Base-by-base conservation (phyloP, 805 yeast genomes). In the Kregervanrija pseudodelftensis region DNA sequence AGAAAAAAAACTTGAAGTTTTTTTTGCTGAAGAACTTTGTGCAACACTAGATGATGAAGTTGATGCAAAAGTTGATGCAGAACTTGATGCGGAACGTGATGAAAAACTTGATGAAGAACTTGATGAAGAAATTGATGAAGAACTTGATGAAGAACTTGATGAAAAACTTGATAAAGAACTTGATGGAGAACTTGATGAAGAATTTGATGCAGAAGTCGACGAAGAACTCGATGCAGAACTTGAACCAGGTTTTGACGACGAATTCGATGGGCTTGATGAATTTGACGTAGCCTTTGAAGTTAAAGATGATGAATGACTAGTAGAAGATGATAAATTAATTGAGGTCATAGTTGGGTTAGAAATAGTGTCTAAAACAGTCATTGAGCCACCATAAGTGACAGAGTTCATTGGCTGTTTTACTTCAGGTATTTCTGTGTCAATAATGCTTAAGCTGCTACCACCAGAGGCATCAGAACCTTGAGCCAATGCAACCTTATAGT, bases 401-500 rank as follows among this genome's bases (percentile, higher is more conserved):
- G 42, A 15, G 7, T 13, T 10, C 11, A 22, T 16, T 7, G 53
- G 46, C 30, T 42, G 37, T 30, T 45, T 48, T 3, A 49, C 53
- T 22, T 47, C 43, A 11, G 59, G 50, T 34, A 81, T 72, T 10
- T 60, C 67, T 17, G 30, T 22, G n/a, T 36, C 16, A 33, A 52
- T 49, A 2, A 41, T 36, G 41, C 75, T 74, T 39, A 79, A 69
- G 43, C 75, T 60, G 39, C 56, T 60, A 8, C 55, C 58, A 28
- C 48, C 50, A 4, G 69, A 53, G 15, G 52, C 47, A 41, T 52
- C 59, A 32, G 58, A 61, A 7, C 70, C 79, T 49, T 71, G 76
- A 2, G 80, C 81, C 15, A 77, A 42, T 1, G 71, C 69, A 17
- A 76, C 57, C 36, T 65, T 66, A 16, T 61, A 52, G 37, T 67